These are phyloP conservation scores for Psilocybe cyanescens DNA, from an alignment of 768 basidiomycete species.

Conservation along the genomic window DNA sequence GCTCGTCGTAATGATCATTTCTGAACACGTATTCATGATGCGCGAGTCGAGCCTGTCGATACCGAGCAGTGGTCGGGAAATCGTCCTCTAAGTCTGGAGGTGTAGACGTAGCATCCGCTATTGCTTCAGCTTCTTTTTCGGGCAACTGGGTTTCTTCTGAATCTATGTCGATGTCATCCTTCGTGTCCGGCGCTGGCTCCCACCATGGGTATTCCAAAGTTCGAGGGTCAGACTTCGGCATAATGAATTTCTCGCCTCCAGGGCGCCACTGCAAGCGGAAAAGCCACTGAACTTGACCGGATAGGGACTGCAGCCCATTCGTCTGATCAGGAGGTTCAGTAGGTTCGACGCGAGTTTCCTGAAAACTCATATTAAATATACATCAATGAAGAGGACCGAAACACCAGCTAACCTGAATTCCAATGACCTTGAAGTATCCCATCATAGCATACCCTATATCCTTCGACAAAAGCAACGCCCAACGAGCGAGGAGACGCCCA, in stretches of 20 bases:
- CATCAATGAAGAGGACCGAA: background rate
- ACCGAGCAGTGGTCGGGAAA: slow-evolving; percentile 21
- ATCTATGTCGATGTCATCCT: background rate
- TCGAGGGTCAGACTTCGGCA: slow-evolving; percentile 7
- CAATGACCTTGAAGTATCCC: slow-evolving; percentile 49
- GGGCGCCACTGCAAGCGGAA: slow-evolving; percentile 51
- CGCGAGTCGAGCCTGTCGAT: slow-evolving; percentile 20
- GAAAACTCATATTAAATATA: background rate
- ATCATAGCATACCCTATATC: slow-evolving; percentile 47
- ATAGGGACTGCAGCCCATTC: background rate
- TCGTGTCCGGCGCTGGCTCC: slow-evolving; percentile 6
- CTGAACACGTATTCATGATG: slow-evolving; percentile 30
- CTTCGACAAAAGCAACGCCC: slow-evolving; percentile 32
- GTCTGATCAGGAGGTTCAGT: background rate
- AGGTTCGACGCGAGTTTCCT: slow-evolving; percentile 24
- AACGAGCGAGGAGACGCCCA: slow-evolving; percentile 26
- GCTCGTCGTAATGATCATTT: slow-evolving; percentile 22
- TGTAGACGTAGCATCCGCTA: background rate
- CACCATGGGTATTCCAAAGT: slow-evolving; percentile 27
- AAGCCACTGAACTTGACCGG: slow-evolving; percentile 46
- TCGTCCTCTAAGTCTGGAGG: slow-evolving; percentile 20
- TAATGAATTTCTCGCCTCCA: slow-evolving; percentile 49
- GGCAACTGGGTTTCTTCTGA: background rate
- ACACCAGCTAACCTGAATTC: slow-evolving; percentile 36
- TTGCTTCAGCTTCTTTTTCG: background rate